These are phyloP conservation scores for Myrica gale DNA, from an alignment of 306 rosid species.

Conservation along the genomic window DNA sequence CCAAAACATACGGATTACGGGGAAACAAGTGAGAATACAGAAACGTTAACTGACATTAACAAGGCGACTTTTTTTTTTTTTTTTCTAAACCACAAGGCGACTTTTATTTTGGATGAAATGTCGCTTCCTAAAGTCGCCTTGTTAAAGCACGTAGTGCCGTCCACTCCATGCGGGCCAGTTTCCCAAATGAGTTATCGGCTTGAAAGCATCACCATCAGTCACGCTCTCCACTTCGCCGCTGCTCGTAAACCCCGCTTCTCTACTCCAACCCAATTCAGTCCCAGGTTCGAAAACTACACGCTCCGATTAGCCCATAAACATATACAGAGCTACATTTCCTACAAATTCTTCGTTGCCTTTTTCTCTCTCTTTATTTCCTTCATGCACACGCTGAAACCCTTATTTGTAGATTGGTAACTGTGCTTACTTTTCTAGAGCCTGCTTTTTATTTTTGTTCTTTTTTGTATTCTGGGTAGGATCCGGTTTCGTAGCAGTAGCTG, in stretches of 20 bases:
- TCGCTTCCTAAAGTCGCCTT: too few relatives aligned
- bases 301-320: not conserved
- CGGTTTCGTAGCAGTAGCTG: slow-evolving; percentile 31
- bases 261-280: slow-evolving; percentile 21
- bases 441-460: not conserved
- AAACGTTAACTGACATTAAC: too few relatives aligned
- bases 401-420: not conserved
- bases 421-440: not conserved
- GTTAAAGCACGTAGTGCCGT: not conserved
- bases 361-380: not conserved
- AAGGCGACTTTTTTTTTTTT: too few relatives aligned
- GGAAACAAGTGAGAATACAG: too few relatives aligned
- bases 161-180: not conserved
- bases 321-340: not conserved
- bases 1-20: too few relatives aligned
- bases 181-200: slow-evolving; percentile 36
- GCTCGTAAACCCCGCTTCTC: slow-evolving; percentile 14
- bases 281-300: slow-evolving; percentile 25
- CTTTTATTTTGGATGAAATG: not conserved
- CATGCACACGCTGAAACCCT: not conserved
- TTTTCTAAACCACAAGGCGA: too few relatives aligned
- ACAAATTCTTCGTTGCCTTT: not conserved
- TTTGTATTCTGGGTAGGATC: slow-evolving; percentile 23
- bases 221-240: slow-evolving; percentile 3
- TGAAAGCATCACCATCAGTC: slow-evolving; percentile 21